Percentiles rank a stretch among this genome's conserved stretches.
These are phyloP conservation scores for Pichia sp. DNA, from an alignment of 1,139 yeast genomes.

Conservation along the genomic window DNA sequence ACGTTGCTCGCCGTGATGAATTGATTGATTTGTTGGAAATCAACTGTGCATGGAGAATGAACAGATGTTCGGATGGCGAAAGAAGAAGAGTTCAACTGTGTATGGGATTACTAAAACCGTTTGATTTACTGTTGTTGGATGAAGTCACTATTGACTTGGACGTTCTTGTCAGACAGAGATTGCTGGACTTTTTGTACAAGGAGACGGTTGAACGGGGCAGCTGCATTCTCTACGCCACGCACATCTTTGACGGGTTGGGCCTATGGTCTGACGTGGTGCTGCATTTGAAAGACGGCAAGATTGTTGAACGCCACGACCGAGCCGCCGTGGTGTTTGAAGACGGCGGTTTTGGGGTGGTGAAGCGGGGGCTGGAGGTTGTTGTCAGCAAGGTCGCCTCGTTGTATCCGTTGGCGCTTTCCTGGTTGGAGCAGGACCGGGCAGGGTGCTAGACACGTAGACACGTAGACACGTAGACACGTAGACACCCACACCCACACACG, in stretches of 20 bases:
- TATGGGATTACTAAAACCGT: constrained; percentile 89
- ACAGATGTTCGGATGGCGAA: constrained; percentile 87
- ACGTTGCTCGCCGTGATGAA: constrained; percentile 66
- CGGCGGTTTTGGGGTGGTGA: neutral
- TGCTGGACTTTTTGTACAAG: constrained; percentile 57
- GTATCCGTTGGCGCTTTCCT: constrained; percentile 57
- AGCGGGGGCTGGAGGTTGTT: constrained; percentile 18
- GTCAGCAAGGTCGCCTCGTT: constrained; percentile 47
- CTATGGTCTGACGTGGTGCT: constrained; percentile 80
- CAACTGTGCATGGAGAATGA: constrained; percentile 89
- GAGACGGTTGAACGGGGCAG: constrained; percentile 68
- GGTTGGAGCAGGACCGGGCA: neutral
- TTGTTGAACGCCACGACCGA: constrained; percentile 31
- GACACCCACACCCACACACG: no score
- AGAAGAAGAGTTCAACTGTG: constrained; percentile 87
- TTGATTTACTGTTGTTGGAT: constrained; percentile 77
- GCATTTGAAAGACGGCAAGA: constrained; percentile 69
- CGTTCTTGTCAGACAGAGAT: constrained; percentile 76
- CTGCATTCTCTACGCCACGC: constrained; percentile 86
- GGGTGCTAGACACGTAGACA: no score
- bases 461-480: no score
- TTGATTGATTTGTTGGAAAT: constrained; percentile 74
- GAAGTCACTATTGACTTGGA: constrained; percentile 96
- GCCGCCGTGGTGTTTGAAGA: constrained; percentile 25
- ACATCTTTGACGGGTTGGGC: constrained; percentile 90